Percentiles rank a stretch among this genome's conserved stretches.
Conservation (phyloP, 805 yeast species). For the Lachancea nothofagi region DNA sequence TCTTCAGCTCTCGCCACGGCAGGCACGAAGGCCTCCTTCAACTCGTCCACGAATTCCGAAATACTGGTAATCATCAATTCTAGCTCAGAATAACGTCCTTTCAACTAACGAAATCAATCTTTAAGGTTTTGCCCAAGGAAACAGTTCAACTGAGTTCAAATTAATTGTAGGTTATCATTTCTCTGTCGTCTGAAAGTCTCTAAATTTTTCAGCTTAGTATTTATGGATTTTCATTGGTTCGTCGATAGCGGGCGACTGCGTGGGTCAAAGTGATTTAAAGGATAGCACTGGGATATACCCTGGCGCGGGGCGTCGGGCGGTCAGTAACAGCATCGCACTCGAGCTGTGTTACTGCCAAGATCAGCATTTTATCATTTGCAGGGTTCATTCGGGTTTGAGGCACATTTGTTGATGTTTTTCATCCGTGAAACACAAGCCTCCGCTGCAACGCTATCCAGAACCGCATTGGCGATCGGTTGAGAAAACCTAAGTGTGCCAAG, state of each 20-base stretch:
- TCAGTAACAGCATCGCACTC: too few relatives aligned
- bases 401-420: too few relatives aligned
- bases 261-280: constrained; percentile 1
- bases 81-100: neutral
- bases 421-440: too few relatives aligned
- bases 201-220: constrained; percentile 8
- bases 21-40: constrained; percentile 76
- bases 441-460: too few relatives aligned
- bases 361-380: too few relatives aligned
- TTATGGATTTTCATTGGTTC: constrained; percentile 8
- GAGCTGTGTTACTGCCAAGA: too few relatives aligned
- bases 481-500: too few relatives aligned
- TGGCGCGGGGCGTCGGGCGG: too few relatives aligned
- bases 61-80: constrained; percentile 34
- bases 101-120: neutral
- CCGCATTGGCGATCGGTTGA: too few relatives aligned
- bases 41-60: constrained; percentile 46
- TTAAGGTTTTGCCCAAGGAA: neutral
- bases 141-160: neutral
- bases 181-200: too few relatives aligned
- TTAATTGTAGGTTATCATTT: neutral
- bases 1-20: constrained; percentile 63
- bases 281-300: neutral
- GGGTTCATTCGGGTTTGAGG: too few relatives aligned
- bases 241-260: constrained; percentile 3